Conservation (phyloP, 345 rosid species). For the Hibiscus mutabilis region DNA sequence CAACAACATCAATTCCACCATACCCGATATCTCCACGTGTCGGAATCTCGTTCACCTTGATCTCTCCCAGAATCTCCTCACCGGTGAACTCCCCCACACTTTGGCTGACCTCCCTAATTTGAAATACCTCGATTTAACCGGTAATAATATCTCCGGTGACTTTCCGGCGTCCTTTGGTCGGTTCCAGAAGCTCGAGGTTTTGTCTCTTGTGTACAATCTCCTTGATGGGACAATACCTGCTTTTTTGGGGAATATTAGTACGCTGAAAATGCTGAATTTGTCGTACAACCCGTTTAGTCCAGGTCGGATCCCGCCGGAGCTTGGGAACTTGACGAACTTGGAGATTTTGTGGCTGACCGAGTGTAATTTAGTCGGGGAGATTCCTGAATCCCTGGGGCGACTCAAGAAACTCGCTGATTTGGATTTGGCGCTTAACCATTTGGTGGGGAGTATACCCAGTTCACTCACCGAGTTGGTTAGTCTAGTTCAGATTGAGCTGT, state of each 20-base stretch:
- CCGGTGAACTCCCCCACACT: conserved; percentile 56
- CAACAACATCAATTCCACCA: conserved; percentile 57
- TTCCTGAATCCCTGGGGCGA: conserved; percentile 77
- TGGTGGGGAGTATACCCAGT: conserved; percentile 61
- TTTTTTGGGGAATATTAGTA: conserved; percentile 53
- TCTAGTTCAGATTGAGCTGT: conserved; percentile 85
- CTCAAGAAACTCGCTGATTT: conserved; percentile 65
- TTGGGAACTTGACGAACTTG: conserved; percentile 71
- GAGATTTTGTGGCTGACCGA: conserved; percentile 91
- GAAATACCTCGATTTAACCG: conserved; percentile 58
- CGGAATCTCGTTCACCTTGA: conserved; percentile 53
- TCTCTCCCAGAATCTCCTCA: conserved; percentile 70
- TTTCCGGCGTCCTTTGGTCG: conserved; percentile 60
- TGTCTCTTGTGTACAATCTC: conserved; percentile 73
- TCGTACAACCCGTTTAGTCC: conserved; percentile 82
- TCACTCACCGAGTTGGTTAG: conserved; percentile 55
- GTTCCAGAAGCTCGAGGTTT: conserved; percentile 69
- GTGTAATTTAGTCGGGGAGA: conserved; percentile 69
- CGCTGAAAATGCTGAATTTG: conserved; percentile 67
- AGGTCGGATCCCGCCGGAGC: conserved; percentile 74
- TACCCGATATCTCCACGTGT: conserved; percentile 69
- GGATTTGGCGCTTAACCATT: conserved; percentile 69
- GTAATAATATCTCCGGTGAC: conserved; percentile 83
- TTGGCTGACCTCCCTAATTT: conserved; percentile 52
- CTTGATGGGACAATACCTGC: conserved; percentile 65